Evolutionary conservation across 345 rosid species (phyloP).

Genomic region (Pistacia atlantica): DNA sequence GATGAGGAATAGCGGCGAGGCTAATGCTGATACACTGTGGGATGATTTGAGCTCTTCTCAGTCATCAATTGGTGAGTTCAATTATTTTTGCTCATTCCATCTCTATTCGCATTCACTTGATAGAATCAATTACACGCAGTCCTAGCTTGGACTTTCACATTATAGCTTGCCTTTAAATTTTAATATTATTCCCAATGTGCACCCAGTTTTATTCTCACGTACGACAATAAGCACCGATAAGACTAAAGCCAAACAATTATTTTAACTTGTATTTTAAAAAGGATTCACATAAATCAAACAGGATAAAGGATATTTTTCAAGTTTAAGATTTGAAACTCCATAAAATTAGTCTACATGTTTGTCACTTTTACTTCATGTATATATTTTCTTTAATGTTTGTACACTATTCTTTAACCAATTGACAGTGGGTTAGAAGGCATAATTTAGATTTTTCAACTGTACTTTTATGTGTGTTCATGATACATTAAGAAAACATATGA

Average conservation of each 20-base stretch:
- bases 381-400: too few relatives aligned
- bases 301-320: too few relatives aligned
- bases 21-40: conserved; percentile 30
- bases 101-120: not conserved
- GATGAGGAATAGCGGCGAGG: conserved; percentile 9
- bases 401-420: too few relatives aligned
- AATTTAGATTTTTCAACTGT: too few relatives aligned
- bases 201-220: not conserved
- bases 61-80: conserved; percentile 49
- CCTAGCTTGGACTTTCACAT: too few relatives aligned
- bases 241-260: not conserved
- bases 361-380: too few relatives aligned
- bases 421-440: too few relatives aligned
- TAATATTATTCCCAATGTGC: not conserved
- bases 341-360: too few relatives aligned
- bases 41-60: conserved; percentile 43
- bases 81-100: not conserved
- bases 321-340: not conserved
- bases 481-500: not conserved
- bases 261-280: too few relatives aligned
- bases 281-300: not conserved
- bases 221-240: conserved; percentile 1
- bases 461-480: not conserved
- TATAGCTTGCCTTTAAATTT: too few relatives aligned
- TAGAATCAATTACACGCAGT: not conserved